Conservation (phyloP, 768 basidiomycete genomes). For the Mycena alexandri region DNA sequence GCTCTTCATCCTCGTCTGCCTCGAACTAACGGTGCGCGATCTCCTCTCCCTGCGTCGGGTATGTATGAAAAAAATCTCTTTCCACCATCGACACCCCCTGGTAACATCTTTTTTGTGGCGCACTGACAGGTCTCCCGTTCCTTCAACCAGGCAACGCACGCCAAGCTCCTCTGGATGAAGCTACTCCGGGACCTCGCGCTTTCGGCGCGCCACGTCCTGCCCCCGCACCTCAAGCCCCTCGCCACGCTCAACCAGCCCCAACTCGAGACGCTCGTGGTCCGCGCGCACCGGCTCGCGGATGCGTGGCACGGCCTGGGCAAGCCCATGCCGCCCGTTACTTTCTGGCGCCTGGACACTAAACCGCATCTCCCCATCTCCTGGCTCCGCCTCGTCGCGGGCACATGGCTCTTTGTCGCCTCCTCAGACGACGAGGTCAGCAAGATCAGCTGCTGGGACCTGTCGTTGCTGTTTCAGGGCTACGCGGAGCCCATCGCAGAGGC, state of each 20-base stretch:
- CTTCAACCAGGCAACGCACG: not conserved
- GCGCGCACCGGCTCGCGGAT: not conserved
- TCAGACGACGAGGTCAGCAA: conserved; percentile 26
- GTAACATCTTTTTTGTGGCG: too few species aligned
- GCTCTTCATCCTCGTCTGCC: too few species aligned
- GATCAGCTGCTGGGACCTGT: conserved; percentile 34
- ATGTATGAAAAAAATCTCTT: too few species aligned
- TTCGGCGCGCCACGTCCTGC: not conserved
- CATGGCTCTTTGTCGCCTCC: conserved; percentile 24
- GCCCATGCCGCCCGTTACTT: not conserved
- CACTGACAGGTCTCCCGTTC: too few species aligned
- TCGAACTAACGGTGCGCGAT: too few species aligned
- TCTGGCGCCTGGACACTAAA: conserved; percentile 9
- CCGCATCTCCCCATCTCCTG: conserved; percentile 31
- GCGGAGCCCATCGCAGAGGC: conserved; percentile 18
- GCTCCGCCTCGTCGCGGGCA: conserved; percentile 26
- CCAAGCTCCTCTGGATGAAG: not conserved
- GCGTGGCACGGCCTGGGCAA: not conserved
- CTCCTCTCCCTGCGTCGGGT: too few species aligned
- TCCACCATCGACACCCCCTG: too few species aligned
- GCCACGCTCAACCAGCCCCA: not conserved
- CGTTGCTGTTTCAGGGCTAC: conserved; percentile 6
- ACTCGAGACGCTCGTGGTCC: not conserved
- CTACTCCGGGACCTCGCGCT: not conserved
- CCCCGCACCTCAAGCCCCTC: not conserved